A percentile compares a stretch with the other conserved stretches of the same genome.
These are phyloP conservation scores for Chlorella sp. DNA, from an alignment of 139 green algal species.

Conservation along the genomic window DNA sequence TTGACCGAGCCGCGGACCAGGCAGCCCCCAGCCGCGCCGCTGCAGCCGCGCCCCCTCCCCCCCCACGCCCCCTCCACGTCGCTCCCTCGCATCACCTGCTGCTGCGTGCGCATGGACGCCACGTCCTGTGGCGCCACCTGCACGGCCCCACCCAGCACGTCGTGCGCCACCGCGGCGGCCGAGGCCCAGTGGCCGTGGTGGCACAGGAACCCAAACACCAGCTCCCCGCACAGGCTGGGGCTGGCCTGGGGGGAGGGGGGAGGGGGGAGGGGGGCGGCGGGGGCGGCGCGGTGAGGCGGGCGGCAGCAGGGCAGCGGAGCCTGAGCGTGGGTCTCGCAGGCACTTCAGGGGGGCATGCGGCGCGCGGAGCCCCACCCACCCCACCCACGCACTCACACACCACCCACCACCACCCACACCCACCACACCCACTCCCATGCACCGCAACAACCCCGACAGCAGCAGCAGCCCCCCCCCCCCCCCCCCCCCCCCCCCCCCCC, in stretches of 20 bases:
- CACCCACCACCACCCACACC: too few relatives aligned
- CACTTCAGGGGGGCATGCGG: too few relatives aligned
- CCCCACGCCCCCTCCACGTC: neutral
- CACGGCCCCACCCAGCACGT: constrained; percentile 50
- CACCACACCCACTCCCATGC: neutral
- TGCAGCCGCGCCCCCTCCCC: neutral
- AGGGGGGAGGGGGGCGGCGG: neutral
- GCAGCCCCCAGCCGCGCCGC: too few relatives aligned
- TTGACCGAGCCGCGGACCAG: too few relatives aligned
- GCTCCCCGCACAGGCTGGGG: constrained; percentile 49
- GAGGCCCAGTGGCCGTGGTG: constrained; percentile 67
- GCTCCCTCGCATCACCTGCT: too few relatives aligned
- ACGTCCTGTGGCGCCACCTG: constrained; percentile 27
- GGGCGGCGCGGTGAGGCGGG: neutral
- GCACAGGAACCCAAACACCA: constrained; percentile 71
- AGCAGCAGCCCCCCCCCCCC: neutral
- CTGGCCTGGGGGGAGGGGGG: neutral
- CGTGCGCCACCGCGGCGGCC: constrained; percentile 52
- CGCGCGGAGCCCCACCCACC: too few relatives aligned
- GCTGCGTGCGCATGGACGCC: constrained; percentile 22
- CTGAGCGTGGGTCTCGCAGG: neutral
- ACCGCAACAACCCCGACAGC: neutral
- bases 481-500: neutral
- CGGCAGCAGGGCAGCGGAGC: neutral
- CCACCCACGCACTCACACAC: too few relatives aligned